Conservation (phyloP, 805 yeast species). For the Pichia nakasei region DNA sequence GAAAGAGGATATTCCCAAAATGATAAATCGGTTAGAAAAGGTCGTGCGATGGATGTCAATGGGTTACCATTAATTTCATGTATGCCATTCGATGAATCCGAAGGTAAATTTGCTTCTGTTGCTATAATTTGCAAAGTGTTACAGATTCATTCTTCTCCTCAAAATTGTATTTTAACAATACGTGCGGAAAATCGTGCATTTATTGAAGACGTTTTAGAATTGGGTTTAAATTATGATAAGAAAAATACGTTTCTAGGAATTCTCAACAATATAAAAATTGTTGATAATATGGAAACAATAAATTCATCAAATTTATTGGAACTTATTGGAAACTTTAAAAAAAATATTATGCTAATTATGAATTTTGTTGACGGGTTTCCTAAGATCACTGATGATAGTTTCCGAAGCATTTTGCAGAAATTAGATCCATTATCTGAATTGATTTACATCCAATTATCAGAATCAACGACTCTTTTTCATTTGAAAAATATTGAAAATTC, state of each 20-base stretch:
- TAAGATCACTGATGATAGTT: not conserved
- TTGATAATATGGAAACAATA: not conserved
- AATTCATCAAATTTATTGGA: not conserved
- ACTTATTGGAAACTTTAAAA: conserved; percentile 17
- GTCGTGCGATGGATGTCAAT: too few species aligned
- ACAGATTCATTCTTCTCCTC: conserved; percentile 37
- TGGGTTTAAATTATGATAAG: too few species aligned
- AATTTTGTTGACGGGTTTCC: not conserved
- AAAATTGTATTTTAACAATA: conserved; percentile 33
- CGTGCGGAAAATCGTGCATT: conserved; percentile 2
- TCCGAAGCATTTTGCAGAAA: conserved; percentile 29
- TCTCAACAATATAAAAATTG: not conserved
- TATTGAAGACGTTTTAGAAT: conserved; percentile 8
- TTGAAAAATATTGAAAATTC: conserved; percentile 16
- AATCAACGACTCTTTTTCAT: conserved; percentile 26
- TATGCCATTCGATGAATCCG: conserved; percentile 11
- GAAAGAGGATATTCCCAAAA: not conserved
- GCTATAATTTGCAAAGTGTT: conserved; percentile 33
- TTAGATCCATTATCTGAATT: conserved; percentile 55
- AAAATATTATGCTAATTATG: conserved; percentile 9
- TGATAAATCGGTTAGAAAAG: too few species aligned
- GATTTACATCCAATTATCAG: conserved; percentile 41
- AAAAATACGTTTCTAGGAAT: too few species aligned
- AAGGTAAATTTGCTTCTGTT: conserved; percentile 25
- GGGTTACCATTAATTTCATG: conserved; percentile 21